These are phyloP conservation scores for Trypanosoma platydactyli DNA, from an alignment of 208 protist genomes.

Conservation along the genomic window DNA sequence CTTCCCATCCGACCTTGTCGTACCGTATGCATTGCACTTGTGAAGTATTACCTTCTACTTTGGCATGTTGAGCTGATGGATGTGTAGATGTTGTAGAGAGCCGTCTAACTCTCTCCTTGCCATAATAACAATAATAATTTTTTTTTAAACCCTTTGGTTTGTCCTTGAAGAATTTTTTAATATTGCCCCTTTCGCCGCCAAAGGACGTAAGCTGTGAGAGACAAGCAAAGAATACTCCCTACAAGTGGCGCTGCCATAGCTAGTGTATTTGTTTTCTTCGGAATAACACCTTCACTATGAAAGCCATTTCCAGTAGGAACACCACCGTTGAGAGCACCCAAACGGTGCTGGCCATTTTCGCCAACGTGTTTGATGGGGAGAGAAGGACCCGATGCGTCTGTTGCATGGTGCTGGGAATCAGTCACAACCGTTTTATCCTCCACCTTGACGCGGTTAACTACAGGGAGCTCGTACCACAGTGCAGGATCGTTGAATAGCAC, in stretches of 20 bases:
- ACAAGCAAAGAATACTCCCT: constrained; percentile 21
- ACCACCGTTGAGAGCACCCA: constrained; percentile 13
- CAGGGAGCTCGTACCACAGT: constrained; percentile 75
- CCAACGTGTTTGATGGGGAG: neutral
- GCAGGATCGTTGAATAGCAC: constrained; percentile 67
- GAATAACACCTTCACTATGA: constrained; percentile 1
- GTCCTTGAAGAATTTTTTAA: constrained; percentile 2
- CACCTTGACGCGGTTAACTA: constrained; percentile 53
- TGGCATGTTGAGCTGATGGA: too few species aligned
- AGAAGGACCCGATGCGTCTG: neutral
- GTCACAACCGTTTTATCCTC: neutral
- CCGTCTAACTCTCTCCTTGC: too few species aligned
- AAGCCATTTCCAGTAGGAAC: neutral
- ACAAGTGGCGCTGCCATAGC: constrained; percentile 10
- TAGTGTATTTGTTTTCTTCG: neutral
- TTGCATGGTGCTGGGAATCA: neutral
- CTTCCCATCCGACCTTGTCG: too few species aligned
- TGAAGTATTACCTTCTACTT: too few species aligned
- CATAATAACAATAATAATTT: neutral
- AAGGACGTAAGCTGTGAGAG: constrained; percentile 11
- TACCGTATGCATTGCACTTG: too few species aligned
- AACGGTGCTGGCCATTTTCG: neutral
- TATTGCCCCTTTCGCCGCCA: constrained; percentile 8
- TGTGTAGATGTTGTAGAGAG: too few species aligned
- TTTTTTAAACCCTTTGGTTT: neutral